Base-by-base conservation (phyloP, 75 land plant species). In the Azolla pinnata region DNA sequence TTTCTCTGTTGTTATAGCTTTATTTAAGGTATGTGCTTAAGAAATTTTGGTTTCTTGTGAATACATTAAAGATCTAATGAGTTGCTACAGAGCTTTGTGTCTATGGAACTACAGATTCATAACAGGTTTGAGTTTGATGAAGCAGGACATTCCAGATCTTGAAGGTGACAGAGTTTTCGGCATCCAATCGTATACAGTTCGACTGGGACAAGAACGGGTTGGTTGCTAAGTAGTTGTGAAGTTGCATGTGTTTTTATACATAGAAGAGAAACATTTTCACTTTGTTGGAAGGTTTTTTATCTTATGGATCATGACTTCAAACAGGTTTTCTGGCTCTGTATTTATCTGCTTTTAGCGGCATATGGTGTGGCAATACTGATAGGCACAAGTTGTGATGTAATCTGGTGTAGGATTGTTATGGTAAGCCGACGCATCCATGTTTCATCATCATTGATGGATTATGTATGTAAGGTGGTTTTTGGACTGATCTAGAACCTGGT, bases 1-100 rank as follows among this genome's bases (percentile, higher is more conserved):
- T 79, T 95, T 95, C 76, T 95, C 99, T 33, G 81, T 95, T 51
- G 99, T 95, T 20, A 95, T 95, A 26, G 99, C 96, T n/a, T 70
- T 89, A 29, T 83, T 90, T 46, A 89, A 95, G 88, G 96, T 95
- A 89, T 70, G n/a, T 57, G 10, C 44, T 0, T 57, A 33, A 2
- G 57, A 20, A 9, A 48, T n/a, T n/a, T n/a, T n/a, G n/a, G n/a
- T n/a, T n/a, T n/a, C n/a, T n/a, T n/a, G n/a, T n/a, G n/a, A n/a
- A n/a, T n/a, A n/a, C n/a, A n/a, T n/a, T n/a, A n/a, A n/a, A n/a
- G n/a, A n/a, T n/a, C n/a, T n/a, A n/a, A n/a, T n/a, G n/a, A n/a
- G n/a, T n/a, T n/a, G n/a, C n/a, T n/a, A n/a, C n/a, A n/a, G n/a
- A n/a, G n/a, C n/a, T n/a, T n/a, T n/a, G n/a, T n/a, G n/a, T n/a